Evolutionary conservation across 306 rosid species (phyloP).

Genomic region (Trichosanthes truncata): DNA sequence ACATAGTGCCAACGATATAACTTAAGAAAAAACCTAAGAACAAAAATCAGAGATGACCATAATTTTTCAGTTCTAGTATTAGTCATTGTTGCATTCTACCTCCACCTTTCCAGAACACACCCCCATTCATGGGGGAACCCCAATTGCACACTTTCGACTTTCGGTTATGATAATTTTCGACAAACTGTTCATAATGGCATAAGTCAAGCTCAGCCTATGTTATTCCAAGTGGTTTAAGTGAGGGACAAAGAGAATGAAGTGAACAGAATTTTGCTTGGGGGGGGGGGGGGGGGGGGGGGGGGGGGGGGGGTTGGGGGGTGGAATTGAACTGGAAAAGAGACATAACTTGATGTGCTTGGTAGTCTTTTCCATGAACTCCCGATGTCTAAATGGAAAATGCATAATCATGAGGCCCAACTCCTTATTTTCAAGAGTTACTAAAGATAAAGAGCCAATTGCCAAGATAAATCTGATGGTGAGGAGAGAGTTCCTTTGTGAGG

Average conservation of each 20-base stretch:
- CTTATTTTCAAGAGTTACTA: no score
- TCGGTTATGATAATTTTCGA: not conserved
- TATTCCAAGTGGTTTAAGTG: not conserved
- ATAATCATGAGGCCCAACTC: no score
- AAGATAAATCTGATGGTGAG: no score
- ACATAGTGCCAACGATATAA: not conserved
- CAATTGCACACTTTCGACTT: not conserved
- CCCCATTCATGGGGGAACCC: no score
- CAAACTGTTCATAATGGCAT: not conserved
- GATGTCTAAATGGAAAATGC: no score
- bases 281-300: no score
- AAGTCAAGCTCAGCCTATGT: not conserved
- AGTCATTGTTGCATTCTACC: not conserved
- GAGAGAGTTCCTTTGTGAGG: not conserved
- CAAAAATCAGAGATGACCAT: not conserved
- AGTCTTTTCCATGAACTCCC: no score
- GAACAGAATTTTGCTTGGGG: not conserved
- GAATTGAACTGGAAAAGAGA: no score
- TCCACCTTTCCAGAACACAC: no score
- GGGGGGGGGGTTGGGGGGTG: no score
- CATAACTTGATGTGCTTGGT: no score
- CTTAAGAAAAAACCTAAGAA: not conserved
- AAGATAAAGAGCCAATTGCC: no score
- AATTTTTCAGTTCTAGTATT: not conserved
- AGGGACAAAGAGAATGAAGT: not conserved